phyloP scores from a whole-genome alignment of 768 basidiomycete genomes.

The Serpula lacrymans region DNA sequence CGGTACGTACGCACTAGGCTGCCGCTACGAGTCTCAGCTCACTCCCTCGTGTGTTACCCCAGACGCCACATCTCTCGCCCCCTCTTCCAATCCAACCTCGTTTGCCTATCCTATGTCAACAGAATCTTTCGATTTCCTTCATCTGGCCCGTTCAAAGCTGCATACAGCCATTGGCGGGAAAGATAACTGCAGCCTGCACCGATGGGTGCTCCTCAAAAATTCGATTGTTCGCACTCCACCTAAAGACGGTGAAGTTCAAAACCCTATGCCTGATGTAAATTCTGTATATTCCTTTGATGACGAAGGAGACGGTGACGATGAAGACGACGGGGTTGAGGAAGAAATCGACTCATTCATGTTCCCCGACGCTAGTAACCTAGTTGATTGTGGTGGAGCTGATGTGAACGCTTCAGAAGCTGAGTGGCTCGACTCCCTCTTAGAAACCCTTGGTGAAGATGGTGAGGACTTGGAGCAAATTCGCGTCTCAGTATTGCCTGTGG shows the following conservation, averaged over 20 bases:
- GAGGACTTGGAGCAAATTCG: slow-evolving; percentile 54
- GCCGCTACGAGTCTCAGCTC: slow-evolving; percentile 1
- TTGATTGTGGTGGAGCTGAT: slow-evolving; percentile 28
- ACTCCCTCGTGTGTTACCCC: slow-evolving; percentile 9
- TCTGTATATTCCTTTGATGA: slow-evolving; percentile 37
- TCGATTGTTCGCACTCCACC: slow-evolving; percentile 62
- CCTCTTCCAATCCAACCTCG: slow-evolving; percentile 5
- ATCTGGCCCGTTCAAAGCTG: slow-evolving; percentile 73
- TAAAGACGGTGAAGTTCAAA: no score
- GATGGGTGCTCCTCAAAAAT: slow-evolving; percentile 88
- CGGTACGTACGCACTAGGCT: slow-evolving; percentile 16
- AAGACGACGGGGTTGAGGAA: slow-evolving; percentile 38
- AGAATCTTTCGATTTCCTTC: slow-evolving; percentile 47
- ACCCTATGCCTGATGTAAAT: no score
- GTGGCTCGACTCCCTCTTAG: slow-evolving; percentile 81
- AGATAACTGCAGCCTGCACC: slow-evolving; percentile 74
- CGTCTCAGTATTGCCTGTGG: slow-evolving; percentile 45
- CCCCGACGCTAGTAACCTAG: slow-evolving; percentile 66
- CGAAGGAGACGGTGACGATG: slow-evolving; percentile 42
- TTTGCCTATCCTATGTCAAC: slow-evolving; percentile 41
- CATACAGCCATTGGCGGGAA: slow-evolving; percentile 56
- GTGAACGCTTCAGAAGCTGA: slow-evolving; percentile 60
- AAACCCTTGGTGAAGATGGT: slow-evolving; percentile 69
- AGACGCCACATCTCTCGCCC: slow-evolving; percentile 14
- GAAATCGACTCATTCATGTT: slow-evolving; percentile 76